A percentile compares a stretch with the other conserved stretches of the same genome.
These are phyloP conservation scores for Prunus dulcis DNA, from an alignment of 306 rosid species.

Conservation along the genomic window DNA sequence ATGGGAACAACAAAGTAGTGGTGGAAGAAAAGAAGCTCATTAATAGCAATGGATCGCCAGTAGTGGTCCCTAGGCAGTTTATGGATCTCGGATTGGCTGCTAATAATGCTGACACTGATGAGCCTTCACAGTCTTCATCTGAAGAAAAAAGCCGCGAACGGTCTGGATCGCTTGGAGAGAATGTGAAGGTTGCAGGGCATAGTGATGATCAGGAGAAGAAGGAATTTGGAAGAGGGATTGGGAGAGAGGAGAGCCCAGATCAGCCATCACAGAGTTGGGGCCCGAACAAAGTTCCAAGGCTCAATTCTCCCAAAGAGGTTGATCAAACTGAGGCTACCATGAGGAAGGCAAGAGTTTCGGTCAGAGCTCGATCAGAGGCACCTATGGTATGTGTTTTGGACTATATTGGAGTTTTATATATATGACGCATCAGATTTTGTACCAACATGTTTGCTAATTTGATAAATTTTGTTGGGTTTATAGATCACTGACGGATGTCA, in stretches of 20 bases:
- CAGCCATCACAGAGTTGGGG: conserved; percentile 35
- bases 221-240: conserved; percentile 21
- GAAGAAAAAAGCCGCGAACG: conserved; percentile 33
- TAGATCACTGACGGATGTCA: conserved; percentile 91
- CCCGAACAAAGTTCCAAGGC: conserved; percentile 46
- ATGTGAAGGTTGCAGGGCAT: conserved; percentile 23
- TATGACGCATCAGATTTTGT: neutral
- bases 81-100: conserved; percentile 66
- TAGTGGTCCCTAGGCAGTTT: conserved; percentile 51
- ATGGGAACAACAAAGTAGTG: neutral
- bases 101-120: conserved; percentile 33
- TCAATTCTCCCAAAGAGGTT: conserved; percentile 43
- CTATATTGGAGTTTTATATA: neutral
- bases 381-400: conserved; percentile 43
- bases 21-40: conserved; percentile 24
- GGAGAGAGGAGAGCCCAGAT: conserved; percentile 44
- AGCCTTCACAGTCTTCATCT: conserved; percentile 47
- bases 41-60: conserved; percentile 11
- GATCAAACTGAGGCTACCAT: conserved; percentile 76
- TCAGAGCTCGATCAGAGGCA: conserved; percentile 79
- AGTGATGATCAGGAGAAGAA: conserved; percentile 38
- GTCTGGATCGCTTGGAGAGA: conserved; percentile 38
- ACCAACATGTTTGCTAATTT: neutral
- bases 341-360: conserved; percentile 77
- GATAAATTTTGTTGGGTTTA: neutral